Evolutionary conservation across 441 rosid genomes (phyloP), one percentile per base, ranked within the genome.

Genomic region (Geranium incanum): DNA sequence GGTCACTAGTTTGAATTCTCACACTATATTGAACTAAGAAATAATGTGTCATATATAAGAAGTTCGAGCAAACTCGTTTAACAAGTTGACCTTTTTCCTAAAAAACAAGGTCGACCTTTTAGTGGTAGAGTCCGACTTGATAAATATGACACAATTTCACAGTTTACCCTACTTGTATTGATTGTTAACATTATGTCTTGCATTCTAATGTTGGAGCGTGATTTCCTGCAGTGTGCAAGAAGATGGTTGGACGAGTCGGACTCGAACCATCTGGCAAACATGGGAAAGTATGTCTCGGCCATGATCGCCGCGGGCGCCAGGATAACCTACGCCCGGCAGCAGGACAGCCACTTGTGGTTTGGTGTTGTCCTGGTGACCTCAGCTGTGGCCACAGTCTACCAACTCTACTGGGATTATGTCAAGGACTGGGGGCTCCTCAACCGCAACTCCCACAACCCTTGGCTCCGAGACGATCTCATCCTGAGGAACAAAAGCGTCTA

Each of bases 281-380:
- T 93, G 97, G 98, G 99, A 37, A 95, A 95, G 70, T 95, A 93
- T 73, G 92, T 91, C 9, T 95, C 98, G 1, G 98, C 98, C 4
- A 93, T 95, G 99, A 85, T 87, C 55, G 99, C 97, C 0, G 98
- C 98, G 0, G 96, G 96, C 52, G 97, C 85, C 9, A 88, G 98
- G 74, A 45, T 95, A 73, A 91, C 94, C 41, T 95, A 89, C 71
- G 82, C 87, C 1, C 86, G 81, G 75, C 86, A 88, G 68, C 76
- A 71, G 6, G 19, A 52, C 73, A 81, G 71, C 66, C 41, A 68
- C 6, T 65, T 82, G 6, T 95, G 97, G 99, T 74, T 95, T 66
- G 66, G 77, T 36, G 38, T 85, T 36, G 98, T 88, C 64, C 67
- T 92, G 73, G 77, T 82, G n/a, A 91, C 94, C 77, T 89, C 97